Evolutionary conservation across 176 grass and related monocot genomes (phyloP).

Genomic region (Avena eriantha): DNA sequence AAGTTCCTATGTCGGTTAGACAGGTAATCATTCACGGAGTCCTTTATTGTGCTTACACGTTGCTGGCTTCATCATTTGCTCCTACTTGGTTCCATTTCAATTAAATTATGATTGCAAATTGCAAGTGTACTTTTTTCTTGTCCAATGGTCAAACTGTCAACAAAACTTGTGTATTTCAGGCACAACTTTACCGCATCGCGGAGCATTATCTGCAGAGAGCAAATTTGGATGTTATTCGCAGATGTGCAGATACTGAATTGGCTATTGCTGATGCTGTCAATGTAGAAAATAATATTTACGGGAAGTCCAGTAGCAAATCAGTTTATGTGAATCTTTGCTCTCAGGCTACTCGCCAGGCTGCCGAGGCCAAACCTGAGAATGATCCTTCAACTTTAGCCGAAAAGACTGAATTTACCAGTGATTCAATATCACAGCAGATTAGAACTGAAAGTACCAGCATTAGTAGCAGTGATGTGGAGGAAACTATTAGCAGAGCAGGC

Average conservation of each 20-base stretch:
- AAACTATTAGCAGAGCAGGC: constrained; percentile 18
- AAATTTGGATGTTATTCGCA: constrained; percentile 68
- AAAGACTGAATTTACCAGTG: constrained; percentile 47
- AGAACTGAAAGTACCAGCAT: constrained; percentile 16
- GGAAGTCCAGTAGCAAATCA: constrained; percentile 84
- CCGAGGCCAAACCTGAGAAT: constrained; percentile 54
- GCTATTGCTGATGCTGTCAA: constrained; percentile 96
- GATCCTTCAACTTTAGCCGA: constrained; percentile 32
- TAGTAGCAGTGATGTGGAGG: constrained; percentile 39
- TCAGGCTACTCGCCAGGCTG: constrained; percentile 61
- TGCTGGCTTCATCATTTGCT: constrained; percentile 24
- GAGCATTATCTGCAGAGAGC: constrained; percentile 90
- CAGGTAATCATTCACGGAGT: constrained; percentile 62
- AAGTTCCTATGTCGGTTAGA: constrained; percentile 74
- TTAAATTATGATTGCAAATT: constrained; percentile 4
- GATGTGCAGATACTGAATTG: constrained; percentile 91
- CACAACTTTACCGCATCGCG: constrained; percentile 73
- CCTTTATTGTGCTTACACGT: constrained; percentile 30
- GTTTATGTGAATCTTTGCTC: constrained; percentile 93
- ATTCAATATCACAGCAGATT: constrained; percentile 32
- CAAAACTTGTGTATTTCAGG: constrained; percentile 61
- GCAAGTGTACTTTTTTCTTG: neutral
- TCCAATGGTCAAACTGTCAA: constrained; percentile 32
- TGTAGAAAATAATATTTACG: constrained; percentile 78
- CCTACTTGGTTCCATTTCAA: neutral